Evolutionary conservation across 2,329 filamentous ascomycete species (phyloP).

Genomic region (Beauveria caledonica): DNA sequence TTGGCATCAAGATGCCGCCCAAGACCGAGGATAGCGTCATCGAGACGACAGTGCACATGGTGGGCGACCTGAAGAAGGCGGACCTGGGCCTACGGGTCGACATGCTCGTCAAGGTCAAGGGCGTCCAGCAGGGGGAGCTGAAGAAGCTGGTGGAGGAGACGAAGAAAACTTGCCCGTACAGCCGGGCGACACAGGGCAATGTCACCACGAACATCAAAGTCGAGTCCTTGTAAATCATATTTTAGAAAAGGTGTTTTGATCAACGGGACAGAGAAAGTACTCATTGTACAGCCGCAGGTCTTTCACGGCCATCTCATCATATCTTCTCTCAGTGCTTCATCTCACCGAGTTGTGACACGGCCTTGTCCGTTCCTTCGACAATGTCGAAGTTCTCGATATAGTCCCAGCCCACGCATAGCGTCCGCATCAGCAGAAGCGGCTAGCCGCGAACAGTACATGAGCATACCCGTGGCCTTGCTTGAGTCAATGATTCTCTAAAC

Average conservation of each 20-base stretch:
- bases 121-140: constrained; percentile 17
- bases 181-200: constrained; percentile 21
- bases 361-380: neutral
- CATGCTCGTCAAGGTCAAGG: constrained; percentile 31
- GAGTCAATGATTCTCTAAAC: constrained; percentile 10
- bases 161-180: constrained; percentile 22
- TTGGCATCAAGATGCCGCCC: constrained; percentile 33
- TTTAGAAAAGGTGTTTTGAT: neutral
- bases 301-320: neutral
- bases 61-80: constrained; percentile 35
- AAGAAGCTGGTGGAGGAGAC: constrained; percentile 21
- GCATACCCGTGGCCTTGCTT: neutral
- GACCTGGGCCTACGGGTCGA: constrained; percentile 37
- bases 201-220: constrained; percentile 20
- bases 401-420: neutral
- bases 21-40: constrained; percentile 29
- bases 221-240: neutral
- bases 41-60: constrained; percentile 33
- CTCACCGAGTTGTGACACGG: neutral
- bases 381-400: neutral
- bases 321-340: neutral
- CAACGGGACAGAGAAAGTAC: no score
- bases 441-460: constrained; percentile 5
- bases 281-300: neutral
- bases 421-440: neutral